A percentile compares a stretch with the other conserved stretches of the same genome.
Evolutionary conservation across 2,329 filamentous ascomycete genomes (phyloP).

Genomic region (Rachicladosporium sp.): DNA sequence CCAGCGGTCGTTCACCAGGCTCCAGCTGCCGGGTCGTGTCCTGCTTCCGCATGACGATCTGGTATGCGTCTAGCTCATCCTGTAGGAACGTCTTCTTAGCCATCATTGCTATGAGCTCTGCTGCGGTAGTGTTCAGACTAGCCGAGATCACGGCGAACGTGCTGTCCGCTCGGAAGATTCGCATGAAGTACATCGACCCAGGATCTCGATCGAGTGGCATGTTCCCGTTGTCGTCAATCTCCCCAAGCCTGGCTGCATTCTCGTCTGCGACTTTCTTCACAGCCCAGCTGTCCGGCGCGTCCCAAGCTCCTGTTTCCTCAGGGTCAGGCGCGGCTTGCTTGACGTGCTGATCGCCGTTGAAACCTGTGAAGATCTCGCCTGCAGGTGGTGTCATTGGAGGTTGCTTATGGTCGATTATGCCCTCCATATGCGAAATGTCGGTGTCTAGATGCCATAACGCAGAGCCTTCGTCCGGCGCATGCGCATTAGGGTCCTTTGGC

Average conservation of each 20-base stretch:
- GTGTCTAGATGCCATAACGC: slow-evolving; percentile 71
- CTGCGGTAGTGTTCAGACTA: slow-evolving; percentile 68
- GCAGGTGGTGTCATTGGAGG: slow-evolving; percentile 57
- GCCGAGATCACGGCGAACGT: slow-evolving; percentile 90
- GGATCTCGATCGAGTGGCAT: slow-evolving; percentile 59
- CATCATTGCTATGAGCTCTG: slow-evolving; percentile 78
- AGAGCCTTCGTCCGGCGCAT: slow-evolving; percentile 15
- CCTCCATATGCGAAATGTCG: slow-evolving; percentile 81
- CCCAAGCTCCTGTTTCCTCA: slow-evolving; percentile 52
- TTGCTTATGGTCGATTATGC: slow-evolving; percentile 57
- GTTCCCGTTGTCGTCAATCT: slow-evolving; percentile 56
- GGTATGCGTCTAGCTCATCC: slow-evolving; percentile 84
- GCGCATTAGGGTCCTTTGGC: slow-evolving; percentile 33
- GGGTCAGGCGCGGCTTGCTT: slow-evolving; percentile 13
- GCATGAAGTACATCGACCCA: slow-evolving; percentile 71
- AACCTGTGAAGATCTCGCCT: slow-evolving; percentile 35
- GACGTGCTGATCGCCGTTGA: slow-evolving; percentile 28
- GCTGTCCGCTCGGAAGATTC: slow-evolving; percentile 84
- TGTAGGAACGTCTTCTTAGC: slow-evolving; percentile 89
- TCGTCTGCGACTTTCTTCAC: slow-evolving; percentile 64
- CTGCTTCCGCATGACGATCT: slow-evolving; percentile 90
- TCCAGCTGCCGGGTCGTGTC: slow-evolving; percentile 73
- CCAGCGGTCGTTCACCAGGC: slow-evolving; percentile 65
- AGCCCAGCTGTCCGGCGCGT: slow-evolving; percentile 93
- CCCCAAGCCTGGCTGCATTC: slow-evolving; percentile 42